A percentile compares a stretch with the other conserved stretches of the same genome.
These are phyloP conservation scores for Podaxis mareebaensis DNA, from an alignment of 768 basidiomycete species.

Conservation along the genomic window DNA sequence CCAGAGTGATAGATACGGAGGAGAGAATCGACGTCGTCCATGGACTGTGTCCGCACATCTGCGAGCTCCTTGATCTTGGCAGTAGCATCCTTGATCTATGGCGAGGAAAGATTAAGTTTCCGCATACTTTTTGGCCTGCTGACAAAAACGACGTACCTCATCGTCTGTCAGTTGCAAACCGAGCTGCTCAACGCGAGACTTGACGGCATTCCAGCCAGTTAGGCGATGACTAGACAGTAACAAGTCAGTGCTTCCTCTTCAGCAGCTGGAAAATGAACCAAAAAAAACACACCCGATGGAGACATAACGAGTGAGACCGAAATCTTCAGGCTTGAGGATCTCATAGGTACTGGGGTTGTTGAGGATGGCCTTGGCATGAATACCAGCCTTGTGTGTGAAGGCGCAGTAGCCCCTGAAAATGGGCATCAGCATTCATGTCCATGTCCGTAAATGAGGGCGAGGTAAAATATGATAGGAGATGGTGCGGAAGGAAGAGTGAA, in stretches of 20 bases:
- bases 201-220: slow-evolving; percentile 99
- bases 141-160: slow-evolving; percentile 51
- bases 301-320: slow-evolving; percentile 95
- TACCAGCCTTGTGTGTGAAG: slow-evolving; percentile 99
- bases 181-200: slow-evolving; percentile 97
- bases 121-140: slow-evolving; percentile 4
- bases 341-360: slow-evolving; percentile 99
- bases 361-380: slow-evolving; percentile 98
- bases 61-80: slow-evolving; percentile 99
- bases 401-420: slow-evolving; percentile 91
- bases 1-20: slow-evolving; percentile 95
- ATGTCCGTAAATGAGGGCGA: neutral
- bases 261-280: neutral
- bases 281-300: slow-evolving; percentile 76
- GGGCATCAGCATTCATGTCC: slow-evolving; percentile 9
- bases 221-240: slow-evolving; percentile 70
- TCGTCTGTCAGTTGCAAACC: slow-evolving; percentile 88
- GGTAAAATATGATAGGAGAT: neutral
- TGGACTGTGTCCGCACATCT: slow-evolving; percentile 95
- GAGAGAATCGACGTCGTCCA: slow-evolving; percentile 98
- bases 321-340: slow-evolving; percentile 98
- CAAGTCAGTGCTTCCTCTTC: neutral
- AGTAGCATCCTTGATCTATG: slow-evolving; percentile 94
- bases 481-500: neutral
- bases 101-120: slow-evolving; percentile 6